phyloP scores from a whole-genome alignment of 805 yeast species.

The Candida sonorensis region DNA sequence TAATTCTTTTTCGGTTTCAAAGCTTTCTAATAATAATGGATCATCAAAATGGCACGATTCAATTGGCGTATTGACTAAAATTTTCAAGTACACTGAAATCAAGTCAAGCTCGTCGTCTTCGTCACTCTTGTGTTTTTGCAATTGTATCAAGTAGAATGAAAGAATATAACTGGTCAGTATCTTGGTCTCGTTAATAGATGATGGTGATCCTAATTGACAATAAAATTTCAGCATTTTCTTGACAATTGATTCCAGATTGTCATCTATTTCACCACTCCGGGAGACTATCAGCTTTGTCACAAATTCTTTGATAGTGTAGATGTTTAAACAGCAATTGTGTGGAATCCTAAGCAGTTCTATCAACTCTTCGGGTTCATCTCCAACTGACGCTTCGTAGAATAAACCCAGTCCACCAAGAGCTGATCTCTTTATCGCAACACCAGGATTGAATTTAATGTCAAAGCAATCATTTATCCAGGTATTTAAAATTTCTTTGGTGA shows the following conservation, averaged over 20 bases:
- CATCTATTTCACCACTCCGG: conserved; percentile 6
- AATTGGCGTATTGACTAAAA: conserved; percentile 29
- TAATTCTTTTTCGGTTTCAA: conserved; percentile 9
- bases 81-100: conserved; percentile 31
- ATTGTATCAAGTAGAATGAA: conserved; percentile 8
- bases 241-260: conserved; percentile 14
- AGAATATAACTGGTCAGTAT: conserved; percentile 21
- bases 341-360: conserved; percentile 36
- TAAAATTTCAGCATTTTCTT: conserved; percentile 12
- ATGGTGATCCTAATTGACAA: conserved; percentile 6
- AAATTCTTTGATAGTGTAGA: conserved; percentile 28
- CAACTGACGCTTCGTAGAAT: conserved; percentile 14
- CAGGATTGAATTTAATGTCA: conserved; percentile 5
- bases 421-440: conserved; percentile 12
- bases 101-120: no score
- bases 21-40: conserved; percentile 16
- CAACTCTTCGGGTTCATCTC: conserved; percentile 3
- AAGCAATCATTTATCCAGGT: conserved; percentile 9
- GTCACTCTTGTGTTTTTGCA: no score
- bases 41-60: conserved; percentile 23
- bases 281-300: no score
- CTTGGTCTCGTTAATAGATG: conserved; percentile 16
- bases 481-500: neutral
- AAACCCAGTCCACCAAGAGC: conserved; percentile 31
- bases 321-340: conserved; percentile 21